phyloP scores from a whole-genome alignment of 441 rosid genomes.

The Biscutella auriculata region DNA sequence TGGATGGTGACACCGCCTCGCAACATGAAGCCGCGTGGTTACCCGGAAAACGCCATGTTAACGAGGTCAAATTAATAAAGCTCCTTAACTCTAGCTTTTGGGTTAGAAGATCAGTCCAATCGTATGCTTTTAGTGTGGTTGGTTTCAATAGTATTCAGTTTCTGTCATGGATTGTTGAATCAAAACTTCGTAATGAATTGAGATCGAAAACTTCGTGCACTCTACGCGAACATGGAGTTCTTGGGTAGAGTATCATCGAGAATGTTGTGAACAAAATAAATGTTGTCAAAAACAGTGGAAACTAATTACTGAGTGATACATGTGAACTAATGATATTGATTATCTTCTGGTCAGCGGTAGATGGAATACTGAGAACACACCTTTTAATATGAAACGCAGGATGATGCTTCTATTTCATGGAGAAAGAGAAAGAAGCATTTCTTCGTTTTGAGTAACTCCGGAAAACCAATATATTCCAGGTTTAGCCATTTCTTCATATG shows the following conservation, averaged over 20 bases:
- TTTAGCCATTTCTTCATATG: conserved; percentile 17
- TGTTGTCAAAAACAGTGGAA: too few species aligned
- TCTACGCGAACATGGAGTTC: too few species aligned
- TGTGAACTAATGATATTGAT: not conserved
- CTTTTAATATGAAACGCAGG: conserved; percentile 58
- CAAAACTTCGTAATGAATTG: not conserved
- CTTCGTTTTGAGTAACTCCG: conserved; percentile 84
- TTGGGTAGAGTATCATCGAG: too few species aligned
- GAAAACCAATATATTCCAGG: conserved; percentile 98
- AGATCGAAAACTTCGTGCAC: not conserved
- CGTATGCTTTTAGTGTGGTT: too few species aligned
- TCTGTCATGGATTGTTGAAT: not conserved
- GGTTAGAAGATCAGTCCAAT: not conserved
- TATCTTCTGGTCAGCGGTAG: not conserved
- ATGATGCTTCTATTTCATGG: conserved; percentile 87
- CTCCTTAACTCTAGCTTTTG: not conserved
- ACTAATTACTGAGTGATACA: not conserved
- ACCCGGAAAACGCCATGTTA: conserved; percentile 80
- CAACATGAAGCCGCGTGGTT: conserved; percentile 51
- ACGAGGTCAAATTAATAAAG: conserved; percentile 54
- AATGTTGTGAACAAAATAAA: too few species aligned
- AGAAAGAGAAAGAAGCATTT: conserved; percentile 97
- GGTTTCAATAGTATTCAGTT: too few species aligned
- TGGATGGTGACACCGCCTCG: conserved; percentile 30
- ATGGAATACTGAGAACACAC: conserved; percentile 10